Evolutionary conservation across 495 filamentous ascomycete genomes (phyloP).

Genomic region (Aspergillus asperescens): DNA sequence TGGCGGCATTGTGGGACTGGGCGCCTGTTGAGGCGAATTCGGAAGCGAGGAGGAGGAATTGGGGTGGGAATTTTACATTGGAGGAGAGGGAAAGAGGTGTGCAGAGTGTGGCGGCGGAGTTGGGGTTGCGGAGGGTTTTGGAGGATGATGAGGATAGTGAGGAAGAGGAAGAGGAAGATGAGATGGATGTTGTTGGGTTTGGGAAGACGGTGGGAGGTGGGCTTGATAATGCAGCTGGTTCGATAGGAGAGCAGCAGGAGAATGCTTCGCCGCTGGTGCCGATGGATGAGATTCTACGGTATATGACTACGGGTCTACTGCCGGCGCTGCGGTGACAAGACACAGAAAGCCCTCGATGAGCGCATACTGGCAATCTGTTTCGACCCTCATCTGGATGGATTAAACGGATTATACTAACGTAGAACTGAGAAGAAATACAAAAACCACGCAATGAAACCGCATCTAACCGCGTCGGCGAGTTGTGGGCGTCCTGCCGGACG

Average conservation of each 20-base stretch:
- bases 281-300: slow-evolving; percentile 49
- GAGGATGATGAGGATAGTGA: slow-evolving; percentile 52
- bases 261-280: slow-evolving; percentile 37
- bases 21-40: slow-evolving; percentile 47
- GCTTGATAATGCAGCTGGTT: slow-evolving; percentile 39
- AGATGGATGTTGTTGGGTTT: slow-evolving; percentile 43
- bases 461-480: slow-evolving; percentile 48
- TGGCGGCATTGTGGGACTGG: slow-evolving; percentile 47
- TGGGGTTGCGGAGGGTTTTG: slow-evolving; percentile 57
- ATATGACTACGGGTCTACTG: slow-evolving; percentile 49
- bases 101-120: slow-evolving; percentile 66
- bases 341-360: background rate
- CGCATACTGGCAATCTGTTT: background rate
- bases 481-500: slow-evolving; percentile 36
- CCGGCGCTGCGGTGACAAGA: slow-evolving; percentile 23
- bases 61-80: slow-evolving; percentile 61
- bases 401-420: background rate
- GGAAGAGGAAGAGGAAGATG: slow-evolving; percentile 55
- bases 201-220: slow-evolving; percentile 38
- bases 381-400: background rate
- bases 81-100: slow-evolving; percentile 62
- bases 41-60: slow-evolving; percentile 44
- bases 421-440: slow-evolving; percentile 10
- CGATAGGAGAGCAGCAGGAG: slow-evolving; percentile 16
- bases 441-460: slow-evolving; percentile 8